These are phyloP conservation scores for Phytophthora agathidicida DNA, from an alignment of 352 stramenopile species.

Conservation along the genomic window DNA sequence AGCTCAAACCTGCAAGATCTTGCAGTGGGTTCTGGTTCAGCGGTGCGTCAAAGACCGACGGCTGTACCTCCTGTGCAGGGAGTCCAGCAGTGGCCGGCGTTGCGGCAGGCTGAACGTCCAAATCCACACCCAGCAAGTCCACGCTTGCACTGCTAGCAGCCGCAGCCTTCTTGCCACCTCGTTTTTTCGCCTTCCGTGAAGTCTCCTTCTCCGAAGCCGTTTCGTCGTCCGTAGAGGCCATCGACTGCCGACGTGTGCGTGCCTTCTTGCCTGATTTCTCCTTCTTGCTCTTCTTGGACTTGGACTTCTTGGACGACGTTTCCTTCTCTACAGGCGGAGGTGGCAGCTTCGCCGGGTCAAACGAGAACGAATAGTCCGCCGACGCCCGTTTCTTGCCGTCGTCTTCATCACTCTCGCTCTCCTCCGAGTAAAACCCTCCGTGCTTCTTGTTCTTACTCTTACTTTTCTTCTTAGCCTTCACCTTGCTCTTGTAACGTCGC, in stretches of 20 bases:
- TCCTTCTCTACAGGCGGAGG: constrained; percentile 31
- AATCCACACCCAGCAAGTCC: constrained; percentile 58
- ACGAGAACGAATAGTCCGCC: constrained; percentile 51
- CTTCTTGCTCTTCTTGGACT: constrained; percentile 37
- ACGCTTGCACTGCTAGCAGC: constrained; percentile 35
- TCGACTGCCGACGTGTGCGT: constrained; percentile 36
- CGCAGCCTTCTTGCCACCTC: constrained; percentile 24
- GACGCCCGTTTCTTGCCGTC: constrained; percentile 31
- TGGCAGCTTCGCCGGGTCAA: constrained; percentile 56
- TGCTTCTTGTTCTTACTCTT: constrained; percentile 44
- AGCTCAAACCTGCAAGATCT: constrained; percentile 64
- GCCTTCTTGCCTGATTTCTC: constrained; percentile 36
- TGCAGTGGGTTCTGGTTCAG: constrained; percentile 47
- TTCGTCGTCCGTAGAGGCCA: constrained; percentile 49
- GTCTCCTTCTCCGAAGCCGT: constrained; percentile 47
- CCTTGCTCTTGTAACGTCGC: constrained; percentile 29
- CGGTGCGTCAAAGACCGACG: constrained; percentile 48
- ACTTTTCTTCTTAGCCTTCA: constrained; percentile 38
- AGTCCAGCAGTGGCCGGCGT: constrained; percentile 6
- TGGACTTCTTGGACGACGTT: constrained; percentile 22
- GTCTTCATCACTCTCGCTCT: constrained; percentile 40
- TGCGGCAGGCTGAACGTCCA: constrained; percentile 30
- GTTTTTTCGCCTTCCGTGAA: constrained; percentile 41
- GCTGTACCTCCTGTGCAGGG: constrained; percentile 24
- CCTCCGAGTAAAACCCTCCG: constrained; percentile 41